Evolutionary conservation across 2,329 filamentous ascomycete genomes (phyloP), one percentile per base, ranked within the genome.

Genomic region (Xylaria sp.): DNA sequence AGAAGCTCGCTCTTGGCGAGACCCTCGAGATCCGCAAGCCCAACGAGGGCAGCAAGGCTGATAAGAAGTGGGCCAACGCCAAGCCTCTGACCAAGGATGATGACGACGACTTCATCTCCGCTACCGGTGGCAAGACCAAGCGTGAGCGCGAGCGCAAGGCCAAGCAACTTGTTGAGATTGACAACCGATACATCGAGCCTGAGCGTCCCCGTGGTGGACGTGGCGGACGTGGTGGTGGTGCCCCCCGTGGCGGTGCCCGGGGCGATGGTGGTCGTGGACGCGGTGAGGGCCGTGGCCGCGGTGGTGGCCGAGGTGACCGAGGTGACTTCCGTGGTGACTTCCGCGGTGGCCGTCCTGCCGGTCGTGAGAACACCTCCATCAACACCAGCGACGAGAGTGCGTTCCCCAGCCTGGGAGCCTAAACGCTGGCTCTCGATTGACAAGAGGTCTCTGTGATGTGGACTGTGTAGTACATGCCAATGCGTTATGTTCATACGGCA

Each of bases 51-150:
- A 88, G 86, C 86, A 93, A 94, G 86, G 81, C 85, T 78, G 90
- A 94, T 87, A 95, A 96, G 89, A 96, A 98, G 89, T 97, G 94
- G 93, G 92, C 92, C 78, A 87, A 88, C 78, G 94, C 94, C 81
- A 97, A 94, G 87, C 80, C 87, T 68, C 84, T 92, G 66, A 80
- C 84, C 80, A 91, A 91, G 82, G 85, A 89, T 23, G 88, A 89
- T 13, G 87, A 88, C 64, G 90, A 94, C 77, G 90, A 92, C 76
- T 98, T 93, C 89, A 91, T 97, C 80, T 84, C 91, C 78, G 90
- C 87, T 76, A 82, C 87, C 74, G 87, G 85, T 72, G 91, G 91
- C 84, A 98, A 98, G 91, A 83, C 89, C 81, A 87, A 89, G 86
- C 92, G 93, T 80, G 90, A 95, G 86, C 93, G 94, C 80, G 92